Conservation (phyloP, 75 land plant species). For the Cryptomeria japonica region DNA sequence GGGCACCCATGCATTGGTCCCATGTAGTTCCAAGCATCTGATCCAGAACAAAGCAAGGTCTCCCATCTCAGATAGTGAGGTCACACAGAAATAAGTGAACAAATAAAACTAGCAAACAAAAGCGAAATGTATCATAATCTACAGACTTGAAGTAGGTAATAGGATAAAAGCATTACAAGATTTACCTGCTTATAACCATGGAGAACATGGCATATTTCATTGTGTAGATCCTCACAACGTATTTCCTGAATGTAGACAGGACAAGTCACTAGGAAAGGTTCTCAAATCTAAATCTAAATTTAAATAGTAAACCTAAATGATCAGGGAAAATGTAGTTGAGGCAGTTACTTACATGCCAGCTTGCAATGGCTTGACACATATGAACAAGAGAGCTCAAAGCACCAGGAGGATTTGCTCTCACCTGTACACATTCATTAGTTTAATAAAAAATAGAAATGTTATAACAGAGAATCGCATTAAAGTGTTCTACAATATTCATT, state of each 20-base stretch:
- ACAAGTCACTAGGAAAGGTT: neutral
- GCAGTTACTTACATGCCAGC: conserved; percentile 83
- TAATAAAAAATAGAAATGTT: neutral
- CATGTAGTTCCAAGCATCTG: conserved; percentile 89
- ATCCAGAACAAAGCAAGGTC: conserved; percentile 2
- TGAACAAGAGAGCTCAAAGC: conserved; percentile 66
- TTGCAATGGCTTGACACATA: conserved; percentile 85
- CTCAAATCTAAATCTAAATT: neutral
- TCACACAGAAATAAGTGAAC: neutral
- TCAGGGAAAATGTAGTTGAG: neutral
- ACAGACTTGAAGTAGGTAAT: neutral
- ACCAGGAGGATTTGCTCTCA: conserved; percentile 76
- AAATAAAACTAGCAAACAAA: neutral
- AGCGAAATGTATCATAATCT: neutral
- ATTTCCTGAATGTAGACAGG: conserved; percentile 60
- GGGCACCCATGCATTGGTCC: conserved; percentile 76
- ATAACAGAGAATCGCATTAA: neutral
- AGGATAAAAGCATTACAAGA: neutral
- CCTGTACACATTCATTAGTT: conserved; percentile 39
- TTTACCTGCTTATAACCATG: conserved; percentile 94
- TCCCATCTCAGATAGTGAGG: neutral
- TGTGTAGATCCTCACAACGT: conserved; percentile 78
- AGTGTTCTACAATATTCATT: neutral
- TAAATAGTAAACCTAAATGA: neutral
- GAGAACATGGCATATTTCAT: conserved; percentile 83